These are phyloP conservation scores for sunflower (Helianthus annuus) DNA, from an alignment of 129 eudicot genomes.

Conservation along the genomic window HanXRQr2.0-SUNRISE NC_035449.2:16160277-16160776, in stretches of 20 bases:
- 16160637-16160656: no score
- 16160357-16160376: slow-evolving; percentile 47
- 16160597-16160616: not conserved
- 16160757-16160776: no score
- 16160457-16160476: slow-evolving; percentile 5
- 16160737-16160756: no score
- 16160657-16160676: no score
- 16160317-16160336: slow-evolving; percentile 61
- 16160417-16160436: not conserved
- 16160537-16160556: not conserved
- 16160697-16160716: no score
- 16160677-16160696: no score
- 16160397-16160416: no score
- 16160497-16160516: not conserved
- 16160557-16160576: slow-evolving; percentile 14
- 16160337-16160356: slow-evolving; percentile 48
- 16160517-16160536: slow-evolving; percentile 29
- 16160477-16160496: slow-evolving; percentile 26
- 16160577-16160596: slow-evolving; percentile 31
- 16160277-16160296: slow-evolving; percentile 57
- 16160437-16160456: slow-evolving; percentile 18
- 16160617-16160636: slow-evolving; percentile 7
- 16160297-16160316: slow-evolving; percentile 77
- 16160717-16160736: no score
- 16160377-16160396: not conserved